phyloP scores from a whole-genome alignment of 768 basidiomycete species.

The Boletus subcaerulescens region DNA sequence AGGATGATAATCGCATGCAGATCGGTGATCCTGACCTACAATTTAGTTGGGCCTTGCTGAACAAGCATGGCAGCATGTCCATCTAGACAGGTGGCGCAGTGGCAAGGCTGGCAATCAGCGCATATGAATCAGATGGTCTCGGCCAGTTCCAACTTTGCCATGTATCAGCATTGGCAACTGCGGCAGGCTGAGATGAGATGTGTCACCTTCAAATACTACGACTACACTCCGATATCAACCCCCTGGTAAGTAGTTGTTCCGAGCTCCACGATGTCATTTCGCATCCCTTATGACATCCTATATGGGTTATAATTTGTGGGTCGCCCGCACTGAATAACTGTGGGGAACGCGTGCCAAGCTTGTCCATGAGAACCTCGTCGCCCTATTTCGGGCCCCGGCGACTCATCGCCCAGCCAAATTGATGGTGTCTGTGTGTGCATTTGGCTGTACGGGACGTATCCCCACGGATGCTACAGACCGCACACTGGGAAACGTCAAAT shows the following conservation, averaged over 20 bases:
- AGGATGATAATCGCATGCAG: conserved; percentile 10
- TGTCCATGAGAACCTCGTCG: conserved; percentile 15
- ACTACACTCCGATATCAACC: conserved; percentile 8
- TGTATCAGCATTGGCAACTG: conserved; percentile 7
- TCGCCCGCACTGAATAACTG: conserved; percentile 6
- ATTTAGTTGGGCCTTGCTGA: conserved; percentile 12
- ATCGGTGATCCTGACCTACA: conserved; percentile 6
- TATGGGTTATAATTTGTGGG: conserved; percentile 6
- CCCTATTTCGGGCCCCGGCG: conserved; percentile 14
- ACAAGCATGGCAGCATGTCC: conserved; percentile 17
- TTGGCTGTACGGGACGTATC: conserved; percentile 1
- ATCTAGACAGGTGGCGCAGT: conserved; percentile 16
- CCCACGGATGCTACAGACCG: conserved; percentile 20
- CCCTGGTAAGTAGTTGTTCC: conserved; percentile 11
- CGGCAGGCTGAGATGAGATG: conserved; percentile 24
- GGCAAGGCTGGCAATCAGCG: conserved; percentile 20
- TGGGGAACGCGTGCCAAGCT: conserved; percentile 14
- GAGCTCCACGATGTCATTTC: conserved; percentile 19
- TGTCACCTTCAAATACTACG: conserved; percentile 10
- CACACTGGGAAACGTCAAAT: conserved; percentile 22
- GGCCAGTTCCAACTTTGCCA: conserved; percentile 5
- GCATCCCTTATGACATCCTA: conserved; percentile 20
- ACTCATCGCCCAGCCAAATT: conserved; percentile 8
- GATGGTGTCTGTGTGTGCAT: conserved; percentile 2
- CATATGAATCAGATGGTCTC: conserved; percentile 19